A percentile compares a stretch with the other conserved stretches of the same genome.
Evolutionary conservation across 2,329 filamentous ascomycete species (phyloP).

Genomic region (Thelonectria blattea): DNA sequence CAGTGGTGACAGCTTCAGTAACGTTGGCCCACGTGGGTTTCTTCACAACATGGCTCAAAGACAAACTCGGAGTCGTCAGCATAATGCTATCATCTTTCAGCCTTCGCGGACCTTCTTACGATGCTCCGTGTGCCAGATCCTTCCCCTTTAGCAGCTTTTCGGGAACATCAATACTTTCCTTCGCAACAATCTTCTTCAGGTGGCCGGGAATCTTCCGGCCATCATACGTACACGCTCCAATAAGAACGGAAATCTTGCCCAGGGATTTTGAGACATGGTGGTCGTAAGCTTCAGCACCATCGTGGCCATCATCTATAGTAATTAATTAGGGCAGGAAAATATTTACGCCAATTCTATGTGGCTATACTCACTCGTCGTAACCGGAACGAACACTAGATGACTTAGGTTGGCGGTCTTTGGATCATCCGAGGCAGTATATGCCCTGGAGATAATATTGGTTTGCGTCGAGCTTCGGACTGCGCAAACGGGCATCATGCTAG

Average conservation of each 20-base stretch:
- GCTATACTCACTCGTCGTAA: constrained; percentile 15
- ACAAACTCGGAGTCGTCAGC: not conserved
- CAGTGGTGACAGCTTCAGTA: not conserved
- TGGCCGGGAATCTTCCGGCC: not conserved
- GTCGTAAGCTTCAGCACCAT: not conserved
- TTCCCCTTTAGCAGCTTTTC: constrained; percentile 39
- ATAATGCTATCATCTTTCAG: not conserved
- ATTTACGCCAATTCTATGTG: not conserved
- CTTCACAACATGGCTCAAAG: not conserved
- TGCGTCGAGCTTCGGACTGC: not conserved
- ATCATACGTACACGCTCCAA: not conserved
- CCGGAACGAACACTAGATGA: constrained; percentile 26
- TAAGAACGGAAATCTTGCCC: constrained; percentile 23
- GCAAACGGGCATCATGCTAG: not conserved
- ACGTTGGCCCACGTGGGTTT: rapidly evolving
- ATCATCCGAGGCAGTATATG: not conserved
- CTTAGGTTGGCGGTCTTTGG: not conserved
- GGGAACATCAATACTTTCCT: not conserved
- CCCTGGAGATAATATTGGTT: not conserved
- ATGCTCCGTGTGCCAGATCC: constrained; percentile 32
- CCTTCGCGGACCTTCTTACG: constrained; percentile 14
- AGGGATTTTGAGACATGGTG: constrained; percentile 9
- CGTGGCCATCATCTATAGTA: constrained; percentile 2
- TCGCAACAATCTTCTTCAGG: not conserved
- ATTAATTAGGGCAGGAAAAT: not conserved